phyloP scores from a whole-genome alignment of 2,329 filamentous ascomycete species.

The Aspergillus chevalieri region DNA sequence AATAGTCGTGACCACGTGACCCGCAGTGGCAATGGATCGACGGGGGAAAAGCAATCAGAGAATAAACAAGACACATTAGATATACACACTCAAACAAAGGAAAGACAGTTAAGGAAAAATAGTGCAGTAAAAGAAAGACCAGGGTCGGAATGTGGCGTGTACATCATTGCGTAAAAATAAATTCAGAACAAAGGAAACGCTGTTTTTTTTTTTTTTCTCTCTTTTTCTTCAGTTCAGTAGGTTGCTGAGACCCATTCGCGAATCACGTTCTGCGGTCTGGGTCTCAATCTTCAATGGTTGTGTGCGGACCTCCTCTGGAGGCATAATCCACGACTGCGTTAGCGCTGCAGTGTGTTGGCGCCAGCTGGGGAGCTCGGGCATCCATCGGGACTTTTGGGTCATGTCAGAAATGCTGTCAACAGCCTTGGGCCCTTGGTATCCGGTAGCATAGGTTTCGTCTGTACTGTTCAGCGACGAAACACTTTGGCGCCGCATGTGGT shows the following conservation, averaged over 20 bases:
- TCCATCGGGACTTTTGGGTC: slow-evolving; percentile 23
- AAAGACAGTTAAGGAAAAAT: slow-evolving; percentile 2
- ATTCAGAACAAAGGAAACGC: slow-evolving; percentile 11
- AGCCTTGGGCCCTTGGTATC: slow-evolving; percentile 12
- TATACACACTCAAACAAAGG: slow-evolving; percentile 14
- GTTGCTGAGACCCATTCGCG: slow-evolving; percentile 35
- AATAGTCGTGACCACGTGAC: slow-evolving; percentile 9
- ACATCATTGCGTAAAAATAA: slow-evolving; percentile 11
- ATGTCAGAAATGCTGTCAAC: slow-evolving; percentile 21
- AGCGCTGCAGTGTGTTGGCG: slow-evolving; percentile 21
- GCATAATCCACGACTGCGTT: slow-evolving; percentile 19
- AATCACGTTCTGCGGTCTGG: slow-evolving; percentile 21
- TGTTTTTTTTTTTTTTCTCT: slow-evolving; percentile 16
- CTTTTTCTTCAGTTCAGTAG: slow-evolving; percentile 29
- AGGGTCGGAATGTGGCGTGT: slow-evolving; percentile 9
- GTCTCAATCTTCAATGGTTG: slow-evolving; percentile 15
- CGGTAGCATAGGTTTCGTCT: slow-evolving; percentile 17
- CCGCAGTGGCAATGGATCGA: slow-evolving; percentile 7
- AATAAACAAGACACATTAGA: slow-evolving; percentile 14
- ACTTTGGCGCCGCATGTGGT: slow-evolving; percentile 30
- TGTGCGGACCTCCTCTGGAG: slow-evolving; percentile 9
- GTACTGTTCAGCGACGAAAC: slow-evolving; percentile 17
- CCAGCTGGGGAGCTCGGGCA: slow-evolving; percentile 23
- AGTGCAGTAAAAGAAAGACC: slow-evolving; percentile 10
- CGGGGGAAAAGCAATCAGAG: background rate